Base-by-base conservation (phyloP, 2,329 filamentous ascomycete genomes). In the Pseudogymnoascus verrucosus region DNA sequence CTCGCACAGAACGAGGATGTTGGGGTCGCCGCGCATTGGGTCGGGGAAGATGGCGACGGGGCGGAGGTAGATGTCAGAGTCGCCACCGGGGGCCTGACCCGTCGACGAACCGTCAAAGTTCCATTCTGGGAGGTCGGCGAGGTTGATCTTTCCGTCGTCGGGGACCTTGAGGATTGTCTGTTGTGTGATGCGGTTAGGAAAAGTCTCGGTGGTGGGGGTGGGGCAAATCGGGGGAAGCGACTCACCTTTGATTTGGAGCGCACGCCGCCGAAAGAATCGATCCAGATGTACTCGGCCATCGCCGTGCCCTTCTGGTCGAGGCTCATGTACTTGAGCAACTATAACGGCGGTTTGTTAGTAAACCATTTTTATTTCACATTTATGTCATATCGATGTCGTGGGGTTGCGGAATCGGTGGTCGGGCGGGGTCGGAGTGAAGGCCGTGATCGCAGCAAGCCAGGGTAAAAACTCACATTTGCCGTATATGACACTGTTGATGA, bases 271-370 rank as follows among this genome's bases (percentile, higher is more conserved):
- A 80, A 78, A 69, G 89, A 83, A 75, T 97, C 93, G 76, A 97
- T 89, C 93, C 93, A 97, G 83, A 97, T 87, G 80, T 97, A 97
- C 82, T 97, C 93, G 75, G 92, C 93, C 79, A 96, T 95, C 75
- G 96, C 83, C 72, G 80, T 82, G 77, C 92, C 93, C 78, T 89
- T 90, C 82, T 98, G 93, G 77, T 92, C 89, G 73, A 98, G 90
- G 74, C 83, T 82, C 80, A 95, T 86, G 84, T 93, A 98, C 80
- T 97, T 97, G 78, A 89, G 81, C 78, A 97, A 87, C 91, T 96
- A 78, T 73, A 61, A 42, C 28, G 4, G 39, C 21, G 7, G 51
- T 59, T 40, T 59, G 63, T 64, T 42, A 63, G 44, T 16, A 19
- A 39, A 34, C 11, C 31, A 34, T 34, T 12, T 34, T 34, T 34